Evolutionary conservation across 1,139 yeast genomes (phyloP).

Genomic region (Lodderomyces margitis): DNA sequence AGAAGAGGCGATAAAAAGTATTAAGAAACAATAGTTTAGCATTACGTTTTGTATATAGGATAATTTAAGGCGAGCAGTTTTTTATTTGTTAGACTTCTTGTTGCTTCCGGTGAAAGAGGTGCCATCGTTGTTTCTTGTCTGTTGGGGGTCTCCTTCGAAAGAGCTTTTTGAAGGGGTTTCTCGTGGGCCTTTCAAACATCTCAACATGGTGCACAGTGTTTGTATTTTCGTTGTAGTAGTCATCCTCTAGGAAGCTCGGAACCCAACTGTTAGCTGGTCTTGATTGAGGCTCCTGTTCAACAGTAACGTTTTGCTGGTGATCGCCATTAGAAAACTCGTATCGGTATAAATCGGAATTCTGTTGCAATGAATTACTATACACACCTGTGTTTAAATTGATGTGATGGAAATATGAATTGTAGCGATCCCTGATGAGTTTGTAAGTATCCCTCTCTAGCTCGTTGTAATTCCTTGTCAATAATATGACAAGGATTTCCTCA

Average conservation of each 20-base stretch:
- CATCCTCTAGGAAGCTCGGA: constrained; percentile 1
- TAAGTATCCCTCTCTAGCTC: not conserved
- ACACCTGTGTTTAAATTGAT: constrained; percentile 1
- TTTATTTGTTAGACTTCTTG: not conserved
- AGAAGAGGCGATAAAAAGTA: constrained; percentile 22
- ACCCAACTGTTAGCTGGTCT: not conserved
- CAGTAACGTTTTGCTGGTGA: not conserved
- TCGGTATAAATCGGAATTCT: constrained; percentile 2
- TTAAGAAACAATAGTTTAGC: not conserved
- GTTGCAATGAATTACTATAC: not conserved
- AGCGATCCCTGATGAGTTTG: not conserved
- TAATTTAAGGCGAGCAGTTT: not conserved
- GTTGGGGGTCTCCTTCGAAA: not conserved
- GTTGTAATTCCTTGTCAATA: not conserved
- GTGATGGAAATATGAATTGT: not conserved
- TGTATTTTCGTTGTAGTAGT: not conserved
- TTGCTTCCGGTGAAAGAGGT: not conserved
- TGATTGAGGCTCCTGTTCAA: not conserved
- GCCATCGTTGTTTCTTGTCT: not conserved
- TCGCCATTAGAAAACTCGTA: not conserved
- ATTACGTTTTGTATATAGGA: constrained; percentile 1
- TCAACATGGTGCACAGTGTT: not conserved
- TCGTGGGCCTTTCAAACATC: not conserved
- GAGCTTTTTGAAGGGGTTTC: constrained; percentile 2
- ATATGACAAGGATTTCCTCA: constrained; percentile 2